These are phyloP conservation scores for Xanthoconium separans DNA, from an alignment of 1,284 basidiomycete species.

Conservation along the genomic window DNA sequence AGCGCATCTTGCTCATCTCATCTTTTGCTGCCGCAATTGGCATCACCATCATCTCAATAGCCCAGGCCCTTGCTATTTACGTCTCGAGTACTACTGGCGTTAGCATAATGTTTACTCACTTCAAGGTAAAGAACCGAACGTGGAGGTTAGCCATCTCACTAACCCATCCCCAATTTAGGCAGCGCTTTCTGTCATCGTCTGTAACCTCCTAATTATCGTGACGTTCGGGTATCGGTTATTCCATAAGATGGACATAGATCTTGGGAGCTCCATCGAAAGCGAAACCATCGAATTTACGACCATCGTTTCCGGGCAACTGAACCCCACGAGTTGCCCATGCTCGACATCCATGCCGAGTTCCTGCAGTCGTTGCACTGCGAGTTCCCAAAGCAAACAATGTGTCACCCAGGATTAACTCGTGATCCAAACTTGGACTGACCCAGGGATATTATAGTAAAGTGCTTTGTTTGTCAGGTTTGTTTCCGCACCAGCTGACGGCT, in stretches of 20 bases:
- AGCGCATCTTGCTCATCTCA: conserved; percentile 14
- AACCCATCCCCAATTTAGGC: conserved; percentile 5
- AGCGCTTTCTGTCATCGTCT: conserved; percentile 19
- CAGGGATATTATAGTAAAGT: neutral
- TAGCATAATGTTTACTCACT: conserved; percentile 10
- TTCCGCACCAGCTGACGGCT: neutral
- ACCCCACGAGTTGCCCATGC: neutral
- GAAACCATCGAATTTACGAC: conserved; percentile 12
- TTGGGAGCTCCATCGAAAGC: neutral
- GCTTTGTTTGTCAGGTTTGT: neutral
- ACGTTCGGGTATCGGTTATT: conserved; percentile 10
- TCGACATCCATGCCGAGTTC: neutral
- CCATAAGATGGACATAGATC: conserved; percentile 11
- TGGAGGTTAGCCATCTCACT: neutral
- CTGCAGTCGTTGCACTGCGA: neutral
- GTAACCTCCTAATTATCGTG: conserved; percentile 21
- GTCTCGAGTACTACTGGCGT: neutral
- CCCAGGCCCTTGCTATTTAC: conserved; percentile 10
- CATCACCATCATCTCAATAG: conserved; percentile 16
- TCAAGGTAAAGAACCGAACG: conserved; percentile 16
- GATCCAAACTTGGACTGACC: neutral
- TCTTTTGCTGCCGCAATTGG: conserved; percentile 22
- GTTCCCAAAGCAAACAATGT: conserved; percentile 1
- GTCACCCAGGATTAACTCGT: conserved; percentile 1
- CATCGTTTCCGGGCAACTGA: conserved; percentile 1